phyloP scores from a whole-genome alignment of 2,329 filamentous ascomycete species.

The Ceratocystis papillata region DNA sequence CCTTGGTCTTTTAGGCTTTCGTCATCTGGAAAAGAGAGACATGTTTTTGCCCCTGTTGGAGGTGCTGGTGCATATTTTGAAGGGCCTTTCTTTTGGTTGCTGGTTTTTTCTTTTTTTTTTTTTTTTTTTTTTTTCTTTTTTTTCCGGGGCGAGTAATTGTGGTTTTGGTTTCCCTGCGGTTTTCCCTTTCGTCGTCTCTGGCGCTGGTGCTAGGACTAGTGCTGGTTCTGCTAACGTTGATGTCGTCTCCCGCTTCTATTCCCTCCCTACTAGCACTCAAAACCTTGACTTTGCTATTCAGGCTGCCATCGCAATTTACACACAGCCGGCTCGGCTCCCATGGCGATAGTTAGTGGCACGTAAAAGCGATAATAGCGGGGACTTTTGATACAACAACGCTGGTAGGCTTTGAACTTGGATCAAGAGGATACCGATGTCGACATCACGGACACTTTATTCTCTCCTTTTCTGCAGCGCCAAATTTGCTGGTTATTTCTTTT shows the following conservation, averaged over 20 bases:
- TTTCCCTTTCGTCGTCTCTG: neutral
- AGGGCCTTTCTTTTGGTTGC: neutral
- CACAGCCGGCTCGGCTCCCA: neutral
- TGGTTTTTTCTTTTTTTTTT: too few relatives aligned
- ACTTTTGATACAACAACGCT: neutral
- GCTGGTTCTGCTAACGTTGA: neutral
- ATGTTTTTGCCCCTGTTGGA: constrained; percentile 14
- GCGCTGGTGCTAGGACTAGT: neutral
- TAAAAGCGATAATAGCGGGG: constrained; percentile 3
- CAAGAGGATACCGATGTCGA: constrained; percentile 1
- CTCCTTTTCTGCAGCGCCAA: neutral
- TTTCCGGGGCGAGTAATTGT: neutral
- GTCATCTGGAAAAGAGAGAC: constrained; percentile 13
- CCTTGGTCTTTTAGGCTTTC: constrained; percentile 8
- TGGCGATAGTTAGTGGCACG: neutral
- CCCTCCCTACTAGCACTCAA: neutral
- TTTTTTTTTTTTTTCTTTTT: too few relatives aligned
- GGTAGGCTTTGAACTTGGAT: constrained; percentile 6
- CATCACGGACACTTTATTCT: neutral
- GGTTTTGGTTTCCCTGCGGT: neutral
- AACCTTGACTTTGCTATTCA: neutral
- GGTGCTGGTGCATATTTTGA: neutral
- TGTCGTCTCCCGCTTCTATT: neutral
- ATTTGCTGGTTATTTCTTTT: neutral
- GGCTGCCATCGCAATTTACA: neutral